Evolutionary conservation across 2,329 filamentous ascomycete genomes (phyloP).

Genomic region (Neopestalotiopsis clavispora): DNA sequence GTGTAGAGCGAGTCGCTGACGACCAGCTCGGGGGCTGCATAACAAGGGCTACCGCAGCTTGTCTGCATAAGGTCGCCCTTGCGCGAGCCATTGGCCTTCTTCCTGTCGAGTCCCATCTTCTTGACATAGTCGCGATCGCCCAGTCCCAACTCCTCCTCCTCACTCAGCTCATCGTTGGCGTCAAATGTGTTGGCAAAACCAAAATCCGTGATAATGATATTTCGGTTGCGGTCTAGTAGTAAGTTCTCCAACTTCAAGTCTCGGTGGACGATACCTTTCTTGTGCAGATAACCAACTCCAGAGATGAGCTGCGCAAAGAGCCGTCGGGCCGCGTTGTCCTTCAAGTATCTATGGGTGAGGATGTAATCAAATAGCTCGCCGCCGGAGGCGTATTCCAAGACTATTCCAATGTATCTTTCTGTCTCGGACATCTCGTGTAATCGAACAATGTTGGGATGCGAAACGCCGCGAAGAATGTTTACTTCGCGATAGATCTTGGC

Average conservation of each 20-base stretch:
- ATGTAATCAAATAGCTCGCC: constrained; percentile 99
- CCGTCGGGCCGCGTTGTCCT: constrained; percentile 87
- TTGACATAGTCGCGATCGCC: constrained; percentile 89
- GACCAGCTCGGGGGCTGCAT: constrained; percentile 94
- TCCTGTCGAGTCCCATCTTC: constrained; percentile 80
- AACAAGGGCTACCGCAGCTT: constrained; percentile 96
- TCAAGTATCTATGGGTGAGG: constrained; percentile 92
- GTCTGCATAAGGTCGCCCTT: constrained; percentile 98
- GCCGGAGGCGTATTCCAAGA: constrained; percentile 96
- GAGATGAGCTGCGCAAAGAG: constrained; percentile 96
- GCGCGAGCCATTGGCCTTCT: constrained; percentile 75
- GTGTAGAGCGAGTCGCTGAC: constrained; percentile 98
- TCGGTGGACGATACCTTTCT: constrained; percentile 97
- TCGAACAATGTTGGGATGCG: constrained; percentile 95
- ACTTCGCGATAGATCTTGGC: constrained; percentile 99
- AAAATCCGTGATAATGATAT: constrained; percentile 99
- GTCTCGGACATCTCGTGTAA: constrained; percentile 99
- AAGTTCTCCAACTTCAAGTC: constrained; percentile 97
- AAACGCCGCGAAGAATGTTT: constrained; percentile 82
- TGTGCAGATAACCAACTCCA: constrained; percentile 95
- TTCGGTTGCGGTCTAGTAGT: constrained; percentile 91
- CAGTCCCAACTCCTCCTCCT: constrained; percentile 88
- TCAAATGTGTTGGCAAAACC: constrained; percentile 99
- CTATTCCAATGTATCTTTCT: constrained; percentile 95
- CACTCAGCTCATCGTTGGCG: constrained; percentile 81